phyloP scores from a whole-genome alignment of 1,284 basidiomycete genomes.

The Apiotrichum gamsii region DNA sequence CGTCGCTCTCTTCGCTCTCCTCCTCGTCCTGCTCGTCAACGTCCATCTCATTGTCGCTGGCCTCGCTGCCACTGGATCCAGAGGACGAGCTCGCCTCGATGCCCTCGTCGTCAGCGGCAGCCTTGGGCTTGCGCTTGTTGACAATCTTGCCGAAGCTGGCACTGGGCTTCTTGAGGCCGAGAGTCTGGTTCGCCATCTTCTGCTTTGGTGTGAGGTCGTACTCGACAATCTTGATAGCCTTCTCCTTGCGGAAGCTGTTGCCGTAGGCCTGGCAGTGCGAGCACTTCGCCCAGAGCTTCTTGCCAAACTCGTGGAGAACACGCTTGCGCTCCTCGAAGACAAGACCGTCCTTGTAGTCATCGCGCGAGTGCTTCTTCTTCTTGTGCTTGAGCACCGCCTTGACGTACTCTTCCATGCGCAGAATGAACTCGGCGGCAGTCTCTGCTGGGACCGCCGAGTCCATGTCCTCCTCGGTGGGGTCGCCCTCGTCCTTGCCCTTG shows the following conservation, averaged over 20 bases:
- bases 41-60: conserved; percentile 48
- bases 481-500: conserved; percentile 38
- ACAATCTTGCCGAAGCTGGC: conserved; percentile 46
- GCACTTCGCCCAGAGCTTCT: conserved; percentile 67
- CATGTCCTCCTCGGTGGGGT: conserved; percentile 48
- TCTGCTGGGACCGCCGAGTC: conserved; percentile 44
- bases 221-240: conserved; percentile 89
- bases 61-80: conserved; percentile 51
- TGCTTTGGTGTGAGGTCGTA: conserved; percentile 79
- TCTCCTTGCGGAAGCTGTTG: conserved; percentile 73
- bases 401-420: conserved; percentile 68
- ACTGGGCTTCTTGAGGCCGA: conserved; percentile 44
- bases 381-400: conserved; percentile 58
- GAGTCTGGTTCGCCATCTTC: conserved; percentile 58
- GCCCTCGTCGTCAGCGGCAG: conserved; percentile 41
- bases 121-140: conserved; percentile 47
- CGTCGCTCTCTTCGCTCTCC: conserved; percentile 44
- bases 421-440: conserved; percentile 61
- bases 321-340: conserved; percentile 84
- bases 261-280: conserved; percentile 73
- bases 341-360: conserved; percentile 80
- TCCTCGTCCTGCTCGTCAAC: conserved; percentile 52
- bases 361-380: conserved; percentile 56
- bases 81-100: conserved; percentile 31
- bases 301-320: conserved; percentile 67